Conservation (phyloP, 768 basidiomycete genomes). For the Mycena kentingensis region DNA sequence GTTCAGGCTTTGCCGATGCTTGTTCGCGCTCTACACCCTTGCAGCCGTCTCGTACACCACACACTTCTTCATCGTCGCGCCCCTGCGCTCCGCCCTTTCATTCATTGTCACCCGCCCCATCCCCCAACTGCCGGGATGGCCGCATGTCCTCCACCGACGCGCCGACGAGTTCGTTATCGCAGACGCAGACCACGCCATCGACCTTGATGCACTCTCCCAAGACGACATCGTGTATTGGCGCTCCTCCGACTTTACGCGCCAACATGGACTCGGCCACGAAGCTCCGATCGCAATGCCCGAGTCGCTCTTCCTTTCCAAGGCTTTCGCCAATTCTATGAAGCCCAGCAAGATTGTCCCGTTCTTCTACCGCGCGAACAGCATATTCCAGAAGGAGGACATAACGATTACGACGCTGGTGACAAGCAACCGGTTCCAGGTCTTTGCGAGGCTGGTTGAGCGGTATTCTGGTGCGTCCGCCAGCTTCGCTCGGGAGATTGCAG, state of each 20-base stretch:
- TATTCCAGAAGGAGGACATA: slow-evolving; percentile 64
- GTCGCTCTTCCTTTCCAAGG: slow-evolving; percentile 64
- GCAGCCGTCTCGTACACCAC: slow-evolving; percentile 49
- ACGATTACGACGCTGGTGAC: slow-evolving; percentile 88
- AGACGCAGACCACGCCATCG: slow-evolving; percentile 15
- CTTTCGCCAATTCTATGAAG: slow-evolving; percentile 67
- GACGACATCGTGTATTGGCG: slow-evolving; percentile 33
- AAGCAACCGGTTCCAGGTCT: slow-evolving; percentile 72
- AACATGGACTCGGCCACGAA: slow-evolving; percentile 36
- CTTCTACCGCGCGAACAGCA: slow-evolving; percentile 69
- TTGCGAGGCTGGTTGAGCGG: slow-evolving; percentile 69
- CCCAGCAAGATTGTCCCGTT: slow-evolving; percentile 80
- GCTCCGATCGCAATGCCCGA: slow-evolving; percentile 43
- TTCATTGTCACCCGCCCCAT: slow-evolving; percentile 26
- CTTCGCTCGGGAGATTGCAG: neutral
- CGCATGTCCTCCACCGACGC: no score
- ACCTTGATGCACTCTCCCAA: slow-evolving; percentile 2
- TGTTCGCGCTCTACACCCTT: slow-evolving; percentile 37
- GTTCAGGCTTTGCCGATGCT: slow-evolving; percentile 29
- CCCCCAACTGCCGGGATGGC: slow-evolving; percentile 19
- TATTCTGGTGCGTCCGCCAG: slow-evolving; percentile 60
- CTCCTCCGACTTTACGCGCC: slow-evolving; percentile 36
- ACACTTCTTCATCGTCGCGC: slow-evolving; percentile 38
- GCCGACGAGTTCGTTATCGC: no score
- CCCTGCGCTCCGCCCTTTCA: slow-evolving; percentile 32